A percentile compares a stretch with the other conserved stretches of the same genome.
Conservation (phyloP, 768 basidiomycete genomes). For the Solioccasus polychromus region DNA sequence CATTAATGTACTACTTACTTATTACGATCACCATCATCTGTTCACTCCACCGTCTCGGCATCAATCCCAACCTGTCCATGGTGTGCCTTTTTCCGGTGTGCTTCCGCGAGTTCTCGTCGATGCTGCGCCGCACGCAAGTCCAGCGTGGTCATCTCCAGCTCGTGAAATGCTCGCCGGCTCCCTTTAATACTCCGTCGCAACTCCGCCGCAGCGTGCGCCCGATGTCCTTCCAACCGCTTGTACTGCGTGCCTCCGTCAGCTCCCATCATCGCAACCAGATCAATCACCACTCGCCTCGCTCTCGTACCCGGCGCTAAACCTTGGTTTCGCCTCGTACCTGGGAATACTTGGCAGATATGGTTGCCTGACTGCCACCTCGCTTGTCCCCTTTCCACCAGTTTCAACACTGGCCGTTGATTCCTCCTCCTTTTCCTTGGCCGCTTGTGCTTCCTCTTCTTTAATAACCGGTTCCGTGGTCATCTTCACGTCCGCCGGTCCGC, state of each 20-base stretch:
- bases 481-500: slow-evolving; percentile 7
- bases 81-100: slow-evolving; percentile 60
- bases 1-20: slow-evolving; percentile 15
- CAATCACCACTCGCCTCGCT: slow-evolving; percentile 22
- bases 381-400: slow-evolving; percentile 13
- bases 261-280: background rate
- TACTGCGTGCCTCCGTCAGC: slow-evolving; percentile 20
- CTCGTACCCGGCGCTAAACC: slow-evolving; percentile 26
- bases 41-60: slow-evolving; percentile 24
- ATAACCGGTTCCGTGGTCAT: slow-evolving; percentile 1
- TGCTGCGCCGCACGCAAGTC: slow-evolving; percentile 59
- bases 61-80: slow-evolving; percentile 63
- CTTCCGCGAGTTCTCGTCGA: slow-evolving; percentile 55
- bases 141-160: slow-evolving; percentile 56
- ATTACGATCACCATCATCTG: slow-evolving; percentile 26
- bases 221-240: slow-evolving; percentile 37
- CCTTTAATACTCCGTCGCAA: slow-evolving; percentile 38
- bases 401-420: too few relatives aligned
- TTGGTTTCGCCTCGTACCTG: slow-evolving; percentile 24
- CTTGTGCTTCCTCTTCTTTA: slow-evolving; percentile 16
- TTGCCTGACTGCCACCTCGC: slow-evolving; percentile 20
- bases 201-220: slow-evolving; percentile 38
- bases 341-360: slow-evolving; percentile 35
- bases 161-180: slow-evolving; percentile 52
- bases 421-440: too few relatives aligned